Base-by-base conservation (phyloP, 495 filamentous ascomycete species). In the Neurospora hispaniola region DNA sequence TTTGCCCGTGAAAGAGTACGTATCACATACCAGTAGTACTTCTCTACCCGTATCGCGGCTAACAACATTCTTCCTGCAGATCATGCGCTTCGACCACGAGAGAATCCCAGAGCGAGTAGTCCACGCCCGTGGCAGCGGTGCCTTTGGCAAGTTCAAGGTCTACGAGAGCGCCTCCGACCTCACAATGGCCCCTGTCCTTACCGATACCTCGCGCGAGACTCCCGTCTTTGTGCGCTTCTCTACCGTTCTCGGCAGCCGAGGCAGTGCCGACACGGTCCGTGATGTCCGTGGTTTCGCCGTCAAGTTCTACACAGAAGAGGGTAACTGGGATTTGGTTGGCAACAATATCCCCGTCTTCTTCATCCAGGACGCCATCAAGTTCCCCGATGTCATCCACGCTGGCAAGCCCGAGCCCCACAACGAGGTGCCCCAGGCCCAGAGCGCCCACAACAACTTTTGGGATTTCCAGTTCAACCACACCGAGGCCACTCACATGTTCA, bases 101-200 rank as follows among this genome's bases (percentile, higher is more conserved):
- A 88, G 93, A 70, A 95, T 96, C 70, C 93, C 93, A 4, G 93
- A 96, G 81, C 86, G 94, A 70, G 93, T 96, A 16, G 93, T 97
- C 6, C 94, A 97, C 78, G 94, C 94, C 39, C 91, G 94, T 42
- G 94, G 93, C 27, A 83, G 88, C 16, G 94, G 89, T 44, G 94
- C 94, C 20, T 96, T 96, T 76, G 94, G 94, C 14, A 93, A 87
- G 40, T 97, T 96, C 84, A 91, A 85, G 71, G 82, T 97, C 3
- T 85, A 87, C 72, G 86, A 95, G 80, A 90, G 89, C 75, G 88
- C 89, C 48, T 82, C 85, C 62, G 91, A 95, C 70, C 85, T 95
- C 9, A 91, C 91, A 6, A 84, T 79, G 5, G 94, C 94, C 0
- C 88, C 88, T 3, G 85, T 97, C 12, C 81, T 97, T 31, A 97